A percentile compares a stretch with the other conserved stretches of the same genome.
Evolutionary conservation across 202 grass and related monocot genomes (phyloP).

Genomic region (Zizania palustris): DNA sequence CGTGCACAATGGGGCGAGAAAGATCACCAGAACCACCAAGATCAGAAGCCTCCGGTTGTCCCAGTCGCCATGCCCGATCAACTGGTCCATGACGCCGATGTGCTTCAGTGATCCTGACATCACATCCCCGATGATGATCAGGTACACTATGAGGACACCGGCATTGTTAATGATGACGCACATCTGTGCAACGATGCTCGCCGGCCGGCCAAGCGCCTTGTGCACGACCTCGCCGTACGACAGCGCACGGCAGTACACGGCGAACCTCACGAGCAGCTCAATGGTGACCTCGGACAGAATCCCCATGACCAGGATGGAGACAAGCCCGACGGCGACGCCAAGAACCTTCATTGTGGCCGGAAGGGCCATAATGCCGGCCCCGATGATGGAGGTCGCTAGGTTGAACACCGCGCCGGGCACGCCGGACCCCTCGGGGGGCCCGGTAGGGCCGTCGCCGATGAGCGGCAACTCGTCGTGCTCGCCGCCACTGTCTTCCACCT

Average conservation of each 20-base stretch:
- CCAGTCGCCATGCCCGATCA: slow-evolving; percentile 81
- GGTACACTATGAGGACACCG: slow-evolving; percentile 78
- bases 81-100: slow-evolving; percentile 78
- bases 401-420: slow-evolving; percentile 81
- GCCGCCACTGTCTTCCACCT: slow-evolving; percentile 26
- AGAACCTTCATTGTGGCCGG: slow-evolving; percentile 99
- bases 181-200: slow-evolving; percentile 71
- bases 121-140: slow-evolving; percentile 96
- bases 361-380: slow-evolving; percentile 94
- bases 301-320: slow-evolving; percentile 79
- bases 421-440: slow-evolving; percentile 53
- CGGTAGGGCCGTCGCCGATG: slow-evolving; percentile 50
- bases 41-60: slow-evolving; percentile 82
- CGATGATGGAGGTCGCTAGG: slow-evolving; percentile 94
- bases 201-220: slow-evolving; percentile 65
- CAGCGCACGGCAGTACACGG: slow-evolving; percentile 61
- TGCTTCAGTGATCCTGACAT: slow-evolving; percentile 89
- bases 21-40: slow-evolving; percentile 75
- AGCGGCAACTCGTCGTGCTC: slow-evolving; percentile 77
- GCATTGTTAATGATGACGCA: slow-evolving; percentile 91
- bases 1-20: slow-evolving; percentile 73
- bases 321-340: slow-evolving; percentile 64
- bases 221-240: slow-evolving; percentile 89
- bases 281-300: slow-evolving; percentile 87
- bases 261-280: slow-evolving; percentile 85